Evolutionary conservation across 768 basidiomycete species (phyloP), one percentile per base, ranked within the genome.

Genomic region (Artomyces pyxidatus): DNA sequence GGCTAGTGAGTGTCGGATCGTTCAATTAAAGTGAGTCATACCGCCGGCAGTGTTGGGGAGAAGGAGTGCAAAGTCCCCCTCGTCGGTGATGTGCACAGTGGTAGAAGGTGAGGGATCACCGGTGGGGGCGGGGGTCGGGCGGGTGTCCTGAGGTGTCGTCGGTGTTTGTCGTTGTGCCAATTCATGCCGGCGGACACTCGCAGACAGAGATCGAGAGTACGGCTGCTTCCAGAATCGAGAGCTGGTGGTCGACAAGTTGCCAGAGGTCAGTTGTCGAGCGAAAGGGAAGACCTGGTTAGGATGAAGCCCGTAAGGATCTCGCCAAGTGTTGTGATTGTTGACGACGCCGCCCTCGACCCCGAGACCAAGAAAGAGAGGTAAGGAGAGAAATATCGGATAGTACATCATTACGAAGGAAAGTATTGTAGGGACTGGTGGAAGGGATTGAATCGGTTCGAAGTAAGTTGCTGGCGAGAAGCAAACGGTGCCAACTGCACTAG

Each of bases 111-210:
- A 66, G 1, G 66, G 48, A 0, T 53, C 48, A 1, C 68, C 70
- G 1, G 71, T 72, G 3, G 72, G 70, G 39, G 64, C 61, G 3
- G 71, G 71, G 2, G 71, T 73, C 0, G 72, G 72, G 6, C 57
- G 42, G 4, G 52, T 42, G 44, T 65, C 58, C 29, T 49, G 32
- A 12, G 45, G 45, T 3, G 30, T 6, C 1, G 45, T 37, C n/a
- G 17, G 43, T 9, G 12, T 14, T 14, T 38, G 47, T 12, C 26
- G 44, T 22, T n/a, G 37, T 11, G 42, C 23, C 5, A 6, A 19
- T 38, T 25, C 39, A 27, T 30, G 17, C 6, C 21, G 19, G 19
- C 44, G 51, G 14, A 2, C 17, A 22, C 40, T 41, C 40, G 12
- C 12, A 12, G 23, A 7, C 17, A 21, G 26, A 41, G 54, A 47